Evolutionary conservation across 805 yeast genomes (phyloP).

Genomic region (Kodamaea kaohsiungensis): DNA sequence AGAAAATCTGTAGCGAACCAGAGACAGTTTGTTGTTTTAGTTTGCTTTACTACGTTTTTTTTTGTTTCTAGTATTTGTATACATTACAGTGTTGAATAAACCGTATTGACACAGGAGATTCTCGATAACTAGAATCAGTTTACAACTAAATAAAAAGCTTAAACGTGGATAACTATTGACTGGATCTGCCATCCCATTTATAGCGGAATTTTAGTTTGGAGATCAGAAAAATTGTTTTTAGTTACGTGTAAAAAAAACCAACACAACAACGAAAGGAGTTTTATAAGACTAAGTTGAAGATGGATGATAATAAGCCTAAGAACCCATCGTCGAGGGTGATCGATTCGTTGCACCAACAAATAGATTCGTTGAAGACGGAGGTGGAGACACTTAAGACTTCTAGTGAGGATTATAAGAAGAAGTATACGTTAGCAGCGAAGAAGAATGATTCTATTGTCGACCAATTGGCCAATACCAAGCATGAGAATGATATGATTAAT

Average conservation of each 20-base stretch:
- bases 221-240: neutral
- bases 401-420: slow-evolving; percentile 52
- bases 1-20: neutral
- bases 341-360: slow-evolving; percentile 53
- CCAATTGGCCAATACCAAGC: slow-evolving; percentile 68
- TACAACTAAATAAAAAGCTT: no score
- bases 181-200: neutral
- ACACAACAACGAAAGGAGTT: neutral
- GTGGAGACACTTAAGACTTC: slow-evolving; percentile 39
- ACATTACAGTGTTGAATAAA: no score
- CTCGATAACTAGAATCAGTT: no score
- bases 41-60: no score
- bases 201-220: neutral
- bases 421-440: slow-evolving; percentile 46
- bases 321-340: slow-evolving; percentile 41
- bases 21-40: no score
- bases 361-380: slow-evolving; percentile 47
- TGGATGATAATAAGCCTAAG: slow-evolving; percentile 8
- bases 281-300: neutral
- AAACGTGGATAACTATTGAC: neutral
- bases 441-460: slow-evolving; percentile 58
- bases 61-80: no score
- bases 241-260: neutral
- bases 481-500: slow-evolving; percentile 74
- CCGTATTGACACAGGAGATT: no score